These are phyloP conservation scores for Stagonosporopsis rhizophila DNA, from an alignment of 2,329 filamentous ascomycete genomes.

Conservation along the genomic window DNA sequence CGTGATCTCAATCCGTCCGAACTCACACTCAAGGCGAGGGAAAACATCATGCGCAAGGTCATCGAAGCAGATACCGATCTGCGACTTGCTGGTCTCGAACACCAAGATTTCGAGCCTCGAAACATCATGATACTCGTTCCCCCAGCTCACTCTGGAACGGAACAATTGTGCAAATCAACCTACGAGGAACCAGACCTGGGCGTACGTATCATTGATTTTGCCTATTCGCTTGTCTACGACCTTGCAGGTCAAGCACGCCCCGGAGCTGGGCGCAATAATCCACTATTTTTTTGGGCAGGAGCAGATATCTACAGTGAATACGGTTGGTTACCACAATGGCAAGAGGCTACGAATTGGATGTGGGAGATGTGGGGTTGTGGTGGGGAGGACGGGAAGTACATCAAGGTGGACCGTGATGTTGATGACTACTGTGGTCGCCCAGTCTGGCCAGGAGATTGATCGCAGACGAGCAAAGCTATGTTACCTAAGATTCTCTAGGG, in stretches of 20 bases:
- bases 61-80: constrained; percentile 11
- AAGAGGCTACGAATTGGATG: neutral
- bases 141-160: neutral
- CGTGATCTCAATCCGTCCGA: neutral
- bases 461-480: too few relatives aligned
- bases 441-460: neutral
- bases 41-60: constrained; percentile 17
- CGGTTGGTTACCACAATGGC: neutral
- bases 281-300: neutral
- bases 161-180: too few relatives aligned
- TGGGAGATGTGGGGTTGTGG: neutral
- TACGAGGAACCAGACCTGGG: neutral
- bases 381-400: neutral
- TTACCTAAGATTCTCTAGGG: too few relatives aligned
- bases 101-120: constrained; percentile 11
- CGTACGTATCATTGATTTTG: constrained; percentile 1
- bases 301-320: neutral
- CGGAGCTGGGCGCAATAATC: neutral
- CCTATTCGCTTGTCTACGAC: neutral
- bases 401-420: neutral
- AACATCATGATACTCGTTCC: constrained; percentile 5
- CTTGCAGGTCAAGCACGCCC: neutral
- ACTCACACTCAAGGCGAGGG: neutral
- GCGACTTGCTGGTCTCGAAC: neutral
- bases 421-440: neutral